Base-by-base conservation (phyloP, 2,329 filamentous ascomycete genomes). In the Talaromyces sp. region DNA sequence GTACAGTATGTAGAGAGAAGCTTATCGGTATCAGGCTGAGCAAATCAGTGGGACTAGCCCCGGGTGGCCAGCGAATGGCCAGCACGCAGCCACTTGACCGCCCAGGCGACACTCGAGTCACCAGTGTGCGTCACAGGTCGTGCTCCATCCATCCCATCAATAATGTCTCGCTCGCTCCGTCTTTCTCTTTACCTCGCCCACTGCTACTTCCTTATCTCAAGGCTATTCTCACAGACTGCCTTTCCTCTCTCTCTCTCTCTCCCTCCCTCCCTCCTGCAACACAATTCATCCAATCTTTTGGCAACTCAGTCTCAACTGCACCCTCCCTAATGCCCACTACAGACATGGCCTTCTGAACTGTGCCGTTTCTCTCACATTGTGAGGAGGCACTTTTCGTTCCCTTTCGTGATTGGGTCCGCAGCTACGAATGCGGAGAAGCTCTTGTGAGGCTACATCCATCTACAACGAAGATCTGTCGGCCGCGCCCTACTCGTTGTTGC, bases 41-140 rank as follows among this genome's bases (percentile, higher is more conserved):
- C 12, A 60, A 23, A 59, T 59, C 57, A 50, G 57, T 59, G 57
- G 57, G 37, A 31, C 31, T n/a, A 12, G 44, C 57, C 48, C 39
- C 23, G 44, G n/a, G 31, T 52, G 50, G 50, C 50, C 50, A 55
- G 50, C 33, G 21, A 39, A 40, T 39, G 11, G 35, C 54, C 54
- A 50, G 44, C 66, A 5, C 28, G 31, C 50, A 54, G 31, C 50
- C 50, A 70, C 69, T 70, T 71, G 70, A 73, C 64, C 64, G 64
- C 64, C 63, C 55, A 64, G 66, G 66, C 61, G 42, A 62, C 65
- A n/a, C 63, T 72, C 73, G 73, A 78, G 76, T 78, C 76, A 77
- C 73, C 73, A 52, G 62, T 71, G 69, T 77, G 76, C 76, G 76
- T 78, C 76, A 77, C 76, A 73, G 70, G 71, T 67, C 64, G 61